phyloP scores from a whole-genome alignment of 345 rosid species.

The Hypericum perforatum region DNA sequence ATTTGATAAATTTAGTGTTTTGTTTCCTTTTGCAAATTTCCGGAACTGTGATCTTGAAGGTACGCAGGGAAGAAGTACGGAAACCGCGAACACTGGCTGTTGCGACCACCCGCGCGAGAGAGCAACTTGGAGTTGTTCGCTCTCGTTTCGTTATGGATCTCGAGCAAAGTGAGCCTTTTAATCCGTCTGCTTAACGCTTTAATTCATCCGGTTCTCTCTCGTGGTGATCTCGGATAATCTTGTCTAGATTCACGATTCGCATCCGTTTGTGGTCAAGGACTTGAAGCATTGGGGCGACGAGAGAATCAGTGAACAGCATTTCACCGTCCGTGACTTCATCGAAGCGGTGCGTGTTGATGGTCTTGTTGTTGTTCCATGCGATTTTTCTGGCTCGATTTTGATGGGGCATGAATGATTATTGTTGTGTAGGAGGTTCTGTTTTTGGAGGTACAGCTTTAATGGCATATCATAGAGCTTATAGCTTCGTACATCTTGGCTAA shows the following conservation, averaged over 20 bases:
- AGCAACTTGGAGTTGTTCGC: conserved; percentile 69
- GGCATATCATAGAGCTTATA: conserved; percentile 1
- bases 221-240: background rate
- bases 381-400: conserved; percentile 3
- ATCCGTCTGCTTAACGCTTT: background rate
- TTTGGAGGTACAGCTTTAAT: conserved; percentile 43
- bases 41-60: conserved; percentile 14
- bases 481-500: conserved; percentile 2
- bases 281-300: conserved; percentile 47
- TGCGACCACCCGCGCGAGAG: conserved; percentile 48
- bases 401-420: conserved; percentile 14
- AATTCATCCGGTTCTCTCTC: background rate
- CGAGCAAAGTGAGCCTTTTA: conserved; percentile 46
- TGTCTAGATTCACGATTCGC: conserved; percentile 44
- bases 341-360: conserved; percentile 52
- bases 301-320: conserved; percentile 56
- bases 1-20: background rate
- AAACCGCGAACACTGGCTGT: conserved; percentile 42
- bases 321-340: conserved; percentile 47
- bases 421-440: conserved; percentile 53
- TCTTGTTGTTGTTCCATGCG: background rate
- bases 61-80: conserved; percentile 12
- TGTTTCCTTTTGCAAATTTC: background rate
- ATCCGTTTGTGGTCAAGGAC: conserved; percentile 36
- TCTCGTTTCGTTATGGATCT: conserved; percentile 60